Conservation (phyloP, 2,329 filamentous ascomycete species). For the Coniochaeta sp. region DNA sequence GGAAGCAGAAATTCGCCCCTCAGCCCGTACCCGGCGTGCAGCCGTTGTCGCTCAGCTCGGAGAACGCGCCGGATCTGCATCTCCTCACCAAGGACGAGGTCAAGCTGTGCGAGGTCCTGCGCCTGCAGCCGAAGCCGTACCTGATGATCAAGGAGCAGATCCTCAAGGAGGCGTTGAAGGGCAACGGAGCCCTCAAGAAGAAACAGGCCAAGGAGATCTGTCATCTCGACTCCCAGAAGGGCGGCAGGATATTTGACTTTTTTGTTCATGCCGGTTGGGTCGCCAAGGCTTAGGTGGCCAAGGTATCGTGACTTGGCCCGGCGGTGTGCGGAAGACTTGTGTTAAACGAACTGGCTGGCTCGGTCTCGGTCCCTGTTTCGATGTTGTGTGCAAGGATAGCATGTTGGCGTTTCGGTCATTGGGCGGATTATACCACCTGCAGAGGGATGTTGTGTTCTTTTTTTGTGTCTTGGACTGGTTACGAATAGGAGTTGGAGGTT, state of each 20-base stretch:
- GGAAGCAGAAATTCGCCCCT: slow-evolving; percentile 44
- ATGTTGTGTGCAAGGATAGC: neutral
- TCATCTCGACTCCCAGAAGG: slow-evolving; percentile 76
- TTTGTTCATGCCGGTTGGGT: slow-evolving; percentile 92
- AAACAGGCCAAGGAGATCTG: slow-evolving; percentile 87
- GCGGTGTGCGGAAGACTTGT: too few relatives aligned
- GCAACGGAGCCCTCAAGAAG: slow-evolving; percentile 83
- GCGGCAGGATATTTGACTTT: slow-evolving; percentile 84
- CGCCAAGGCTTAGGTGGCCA: slow-evolving; percentile 59
- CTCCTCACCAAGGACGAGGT: slow-evolving; percentile 77
- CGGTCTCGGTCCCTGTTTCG: neutral
- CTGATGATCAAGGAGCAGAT: slow-evolving; percentile 89
- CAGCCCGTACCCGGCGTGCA: slow-evolving; percentile 54
- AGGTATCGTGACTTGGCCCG: neutral
- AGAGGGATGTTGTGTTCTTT: neutral
- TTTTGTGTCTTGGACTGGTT: neutral
- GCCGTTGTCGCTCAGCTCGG: slow-evolving; percentile 62
- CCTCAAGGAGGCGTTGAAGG: slow-evolving; percentile 84
- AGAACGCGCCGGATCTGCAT: slow-evolving; percentile 76
- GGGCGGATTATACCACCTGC: neutral
- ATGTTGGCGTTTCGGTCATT: neutral
- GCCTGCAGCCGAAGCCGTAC: slow-evolving; percentile 90
- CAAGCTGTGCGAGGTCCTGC: slow-evolving; percentile 76
- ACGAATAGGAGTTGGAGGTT: neutral
- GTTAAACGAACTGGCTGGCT: neutral